These are phyloP conservation scores for Verticillium dahliae DNA, from an alignment of 2,329 filamentous ascomycete genomes.

Conservation along the genomic window DNA sequence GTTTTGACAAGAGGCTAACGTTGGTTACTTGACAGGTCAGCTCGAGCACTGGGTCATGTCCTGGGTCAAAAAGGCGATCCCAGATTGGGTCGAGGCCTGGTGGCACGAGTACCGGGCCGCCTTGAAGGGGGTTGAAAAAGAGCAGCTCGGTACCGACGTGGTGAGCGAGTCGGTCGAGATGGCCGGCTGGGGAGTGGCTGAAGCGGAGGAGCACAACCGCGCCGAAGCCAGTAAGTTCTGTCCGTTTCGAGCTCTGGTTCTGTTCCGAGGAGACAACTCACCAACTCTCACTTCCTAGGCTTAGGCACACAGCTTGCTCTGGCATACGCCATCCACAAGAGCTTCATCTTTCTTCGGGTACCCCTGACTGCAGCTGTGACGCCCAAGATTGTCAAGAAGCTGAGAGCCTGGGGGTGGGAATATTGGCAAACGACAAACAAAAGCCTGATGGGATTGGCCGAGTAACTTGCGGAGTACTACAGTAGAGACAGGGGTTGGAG, in stretches of 20 bases:
- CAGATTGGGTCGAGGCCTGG: slow-evolving; percentile 48
- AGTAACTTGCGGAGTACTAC: neutral
- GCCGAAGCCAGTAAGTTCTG: slow-evolving; percentile 66
- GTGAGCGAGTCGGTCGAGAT: slow-evolving; percentile 41
- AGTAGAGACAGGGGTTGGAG: neutral
- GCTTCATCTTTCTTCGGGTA: slow-evolving; percentile 92
- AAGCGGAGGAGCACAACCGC: slow-evolving; percentile 54
- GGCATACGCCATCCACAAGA: slow-evolving; percentile 96
- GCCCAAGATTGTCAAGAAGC: slow-evolving; percentile 85
- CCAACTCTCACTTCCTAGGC: slow-evolving; percentile 29
- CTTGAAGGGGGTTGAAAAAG: slow-evolving; percentile 31
- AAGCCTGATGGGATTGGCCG: neutral
- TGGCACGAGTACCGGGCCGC: slow-evolving; percentile 44
- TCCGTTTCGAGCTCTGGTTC: neutral
- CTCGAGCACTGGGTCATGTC: slow-evolving; percentile 63
- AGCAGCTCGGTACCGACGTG: slow-evolving; percentile 34
- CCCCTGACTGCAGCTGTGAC: slow-evolving; percentile 85
- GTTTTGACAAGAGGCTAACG: neutral
- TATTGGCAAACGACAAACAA: slow-evolving; percentile 62
- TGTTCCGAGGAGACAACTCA: neutral
- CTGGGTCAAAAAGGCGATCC: slow-evolving; percentile 50
- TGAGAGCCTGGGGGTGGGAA: slow-evolving; percentile 91
- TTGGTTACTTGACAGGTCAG: slow-evolving; percentile 34
- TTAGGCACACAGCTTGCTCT: slow-evolving; percentile 78
- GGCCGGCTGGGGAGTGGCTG: slow-evolving; percentile 54